phyloP scores from a whole-genome alignment of 768 basidiomycete species.

The Bullera alba region DNA sequence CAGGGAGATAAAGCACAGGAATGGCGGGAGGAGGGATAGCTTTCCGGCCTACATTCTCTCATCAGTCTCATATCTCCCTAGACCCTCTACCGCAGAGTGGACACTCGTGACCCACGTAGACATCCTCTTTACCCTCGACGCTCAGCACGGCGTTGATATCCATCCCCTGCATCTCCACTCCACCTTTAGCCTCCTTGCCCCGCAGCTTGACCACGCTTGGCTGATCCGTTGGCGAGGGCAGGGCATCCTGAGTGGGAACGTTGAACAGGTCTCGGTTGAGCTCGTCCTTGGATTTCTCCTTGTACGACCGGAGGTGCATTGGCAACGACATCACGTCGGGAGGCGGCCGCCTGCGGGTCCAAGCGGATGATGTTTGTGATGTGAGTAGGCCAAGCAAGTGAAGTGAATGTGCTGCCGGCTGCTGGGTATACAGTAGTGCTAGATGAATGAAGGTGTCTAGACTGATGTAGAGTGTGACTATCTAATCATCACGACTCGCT shows the following conservation, averaged over 20 bases:
- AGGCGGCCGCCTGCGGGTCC: too few species aligned
- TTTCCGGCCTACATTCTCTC: constrained; percentile 65
- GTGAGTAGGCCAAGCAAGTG: too few species aligned
- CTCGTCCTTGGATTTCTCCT: constrained; percentile 85
- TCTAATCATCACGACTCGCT: too few species aligned
- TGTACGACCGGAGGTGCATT: constrained; percentile 74
- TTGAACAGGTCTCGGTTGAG: constrained; percentile 80
- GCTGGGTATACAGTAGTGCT: too few species aligned
- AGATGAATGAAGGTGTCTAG: too few species aligned
- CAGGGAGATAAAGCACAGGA: constrained; percentile 78
- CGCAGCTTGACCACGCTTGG: constrained; percentile 29
- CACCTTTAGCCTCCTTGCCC: constrained; percentile 13
- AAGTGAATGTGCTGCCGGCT: not conserved
- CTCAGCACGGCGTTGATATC: constrained; percentile 85
- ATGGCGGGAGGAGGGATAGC: constrained; percentile 78
- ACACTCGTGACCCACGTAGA: constrained; percentile 63
- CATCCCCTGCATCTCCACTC: constrained; percentile 50
- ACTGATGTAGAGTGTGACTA: too few species aligned
- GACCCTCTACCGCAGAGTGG: not conserved
- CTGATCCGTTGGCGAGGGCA: constrained; percentile 20
- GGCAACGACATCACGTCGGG: constrained; percentile 46
- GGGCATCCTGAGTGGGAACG: constrained; percentile 52
- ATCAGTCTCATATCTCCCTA: constrained; percentile 3
- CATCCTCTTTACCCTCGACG: constrained; percentile 78
- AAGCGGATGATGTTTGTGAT: too few species aligned